Base-by-base conservation (phyloP, 495 filamentous ascomycete genomes). In the Penicillium arizonense region DNA sequence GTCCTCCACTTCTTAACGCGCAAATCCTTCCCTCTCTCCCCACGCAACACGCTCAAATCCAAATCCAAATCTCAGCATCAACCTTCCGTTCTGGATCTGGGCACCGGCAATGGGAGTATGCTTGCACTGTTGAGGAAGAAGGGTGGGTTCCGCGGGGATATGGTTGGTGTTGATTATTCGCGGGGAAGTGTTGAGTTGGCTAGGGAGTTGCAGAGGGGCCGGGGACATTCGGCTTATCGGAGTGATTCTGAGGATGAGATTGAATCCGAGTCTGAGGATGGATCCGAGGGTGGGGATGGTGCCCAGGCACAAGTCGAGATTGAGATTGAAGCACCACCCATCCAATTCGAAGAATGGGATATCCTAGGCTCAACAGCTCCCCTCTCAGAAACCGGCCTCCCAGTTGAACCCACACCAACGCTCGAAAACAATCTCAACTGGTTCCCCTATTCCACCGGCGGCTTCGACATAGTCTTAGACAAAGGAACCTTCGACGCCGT, bases 401-500 rank as follows among this genome's bases (percentile, higher is more conserved):
- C 59, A 11, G 5, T 39, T 4, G 9, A 20, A 6, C 21, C 54
- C 0, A 7, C 39, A 2, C 3, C 28, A 4, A 10, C 26, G 0
- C 11, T 13, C 0, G 42, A 69, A 55, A 55, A 74, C 20, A 41
- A 16, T n/a, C 21, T 67, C 3, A 34, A 52, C 52, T 65, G 71
- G 68, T 70, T 71, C 56, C 57, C 73, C 21, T 61, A 68, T 46
- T 30, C 52, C 35, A 10, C 58, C 52, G 52, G 66, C 9, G 82
- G 85, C 0, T 97, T 91, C 66, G 91, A 97, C 71, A 80, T 97
- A 0, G 86, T 96, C 0, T 78, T 97, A 5, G 94, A 98, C 70
- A 98, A 98, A 67, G 94, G 94, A 21, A 98, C 94, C 1, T 98
- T 96, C 72, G 94, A 98, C 77, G 94, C 94, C 3, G 83, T 98